Evolutionary conservation across 1,139 yeast genomes (phyloP).

Genomic region (Arxiozyma slooffiae): DNA sequence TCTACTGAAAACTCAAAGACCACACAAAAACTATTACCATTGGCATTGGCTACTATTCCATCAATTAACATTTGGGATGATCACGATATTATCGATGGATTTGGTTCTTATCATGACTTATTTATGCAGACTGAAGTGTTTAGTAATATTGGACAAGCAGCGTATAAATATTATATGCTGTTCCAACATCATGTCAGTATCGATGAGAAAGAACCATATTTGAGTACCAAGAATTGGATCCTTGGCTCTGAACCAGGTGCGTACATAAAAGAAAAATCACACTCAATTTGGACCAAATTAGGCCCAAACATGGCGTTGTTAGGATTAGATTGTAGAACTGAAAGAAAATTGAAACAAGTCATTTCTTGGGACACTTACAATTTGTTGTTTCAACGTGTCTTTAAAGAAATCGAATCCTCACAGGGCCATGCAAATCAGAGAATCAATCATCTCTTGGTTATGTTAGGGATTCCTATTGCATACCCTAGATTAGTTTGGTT

Average conservation of each 20-base stretch:
- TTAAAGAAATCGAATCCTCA: slow-evolving; percentile 38
- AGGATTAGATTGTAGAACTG: slow-evolving; percentile 90
- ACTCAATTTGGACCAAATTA: slow-evolving; percentile 59
- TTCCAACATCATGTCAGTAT: slow-evolving; percentile 76
- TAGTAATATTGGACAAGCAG: slow-evolving; percentile 59
- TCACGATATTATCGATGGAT: slow-evolving; percentile 93
- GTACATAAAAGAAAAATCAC: slow-evolving; percentile 52
- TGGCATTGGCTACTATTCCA: slow-evolving; percentile 75
- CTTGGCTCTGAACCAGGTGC: slow-evolving; percentile 48
- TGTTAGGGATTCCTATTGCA: slow-evolving; percentile 90
- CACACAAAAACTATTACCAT: slow-evolving; percentile 57
- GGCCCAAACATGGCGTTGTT: slow-evolving; percentile 64
- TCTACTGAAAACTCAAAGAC: slow-evolving; percentile 44
- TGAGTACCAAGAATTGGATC: slow-evolving; percentile 50
- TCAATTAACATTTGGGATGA: slow-evolving; percentile 77
- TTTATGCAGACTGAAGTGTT: slow-evolving; percentile 70
- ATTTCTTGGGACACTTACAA: slow-evolving; percentile 50
- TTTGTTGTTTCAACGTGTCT: slow-evolving; percentile 49
- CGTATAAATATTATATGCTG: slow-evolving; percentile 77
- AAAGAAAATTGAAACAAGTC: slow-evolving; percentile 56
- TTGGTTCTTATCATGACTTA: slow-evolving; percentile 69
- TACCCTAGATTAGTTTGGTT: slow-evolving; percentile 90
- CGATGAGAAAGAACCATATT: slow-evolving; percentile 32
- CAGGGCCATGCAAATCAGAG: slow-evolving; percentile 33
- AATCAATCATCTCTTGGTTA: slow-evolving; percentile 64